Evolutionary conservation across 805 yeast genomes (phyloP).

Genomic region (Yamadazyma endophytica): DNA sequence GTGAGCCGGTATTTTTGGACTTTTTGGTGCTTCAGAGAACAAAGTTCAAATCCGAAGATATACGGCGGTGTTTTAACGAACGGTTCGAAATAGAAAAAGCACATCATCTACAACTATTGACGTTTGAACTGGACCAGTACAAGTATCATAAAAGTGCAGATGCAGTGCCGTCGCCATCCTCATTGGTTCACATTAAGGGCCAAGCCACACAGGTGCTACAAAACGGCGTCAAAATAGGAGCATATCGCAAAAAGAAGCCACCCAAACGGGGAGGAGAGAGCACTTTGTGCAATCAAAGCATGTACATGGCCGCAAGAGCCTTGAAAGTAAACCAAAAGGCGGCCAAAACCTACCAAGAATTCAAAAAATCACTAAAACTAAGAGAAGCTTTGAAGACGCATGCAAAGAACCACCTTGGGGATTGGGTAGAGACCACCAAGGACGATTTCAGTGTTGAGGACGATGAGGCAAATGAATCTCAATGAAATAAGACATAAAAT

Average conservation of each 20-base stretch:
- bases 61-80: conserved; percentile 40
- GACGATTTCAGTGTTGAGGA: conserved; percentile 39
- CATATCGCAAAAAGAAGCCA: conserved; percentile 40
- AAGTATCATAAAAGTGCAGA: conserved; percentile 19
- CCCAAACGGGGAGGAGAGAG: conserved; percentile 44
- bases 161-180: conserved; percentile 25
- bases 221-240: conserved; percentile 62
- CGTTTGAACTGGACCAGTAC: conserved; percentile 19
- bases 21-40: conserved; percentile 47
- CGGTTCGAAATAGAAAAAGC: conserved; percentile 13
- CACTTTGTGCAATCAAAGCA: conserved; percentile 24
- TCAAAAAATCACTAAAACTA: conserved; percentile 21
- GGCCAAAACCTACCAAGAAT: conserved; percentile 21
- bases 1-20: conserved; percentile 36
- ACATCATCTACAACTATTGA: conserved; percentile 16
- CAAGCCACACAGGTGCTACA: conserved; percentile 38
- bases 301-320: conserved; percentile 2
- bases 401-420: conserved; percentile 29
- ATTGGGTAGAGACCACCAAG: conserved; percentile 43
- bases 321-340: too few species aligned
- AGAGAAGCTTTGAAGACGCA: conserved; percentile 26
- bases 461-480: too few species aligned
- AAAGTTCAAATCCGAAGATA: conserved; percentile 21
- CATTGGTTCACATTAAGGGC: conserved; percentile 23
- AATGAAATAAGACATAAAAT: too few species aligned